Evolutionary conservation across 768 basidiomycete genomes (phyloP), one percentile per base, ranked within the genome.

Genomic region (Tricholomella constricta): DNA sequence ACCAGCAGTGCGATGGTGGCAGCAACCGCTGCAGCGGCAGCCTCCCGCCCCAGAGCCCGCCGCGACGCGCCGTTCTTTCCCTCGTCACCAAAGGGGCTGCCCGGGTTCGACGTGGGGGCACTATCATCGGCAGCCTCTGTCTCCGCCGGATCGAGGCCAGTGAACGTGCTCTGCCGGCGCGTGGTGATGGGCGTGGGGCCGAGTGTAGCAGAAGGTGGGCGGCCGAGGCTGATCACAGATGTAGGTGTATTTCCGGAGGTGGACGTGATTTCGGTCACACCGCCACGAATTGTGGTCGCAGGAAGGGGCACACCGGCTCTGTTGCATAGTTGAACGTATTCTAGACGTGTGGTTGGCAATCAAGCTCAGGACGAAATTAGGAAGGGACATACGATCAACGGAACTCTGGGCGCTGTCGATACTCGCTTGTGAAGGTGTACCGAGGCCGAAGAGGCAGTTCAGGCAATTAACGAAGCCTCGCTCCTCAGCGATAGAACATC

Each of bases 261-360:
- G 11, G 48, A 43, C 1, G 51, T 53, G 22, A 54, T 17, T 36
- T 12, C 43, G 5, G 51, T 45, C 4, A 48, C 32, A 20, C 20
- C 52, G 6, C 58, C 58, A 8, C 47, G 41, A 26, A 60, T 23
- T 6, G 58, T 57, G 6, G 58, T 60, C 3, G 31, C 52, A 23
- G 58, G 58, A 6, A 60, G 46, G 20, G 19, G 2, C 23, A 54
- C 52, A 15, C 58, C 58, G 23, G 45, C 55, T 15, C 14, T 12
- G 3, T 50, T 34, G 14, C 58, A 60, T 31, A 43, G 9, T 15
- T 27, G 8, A 25, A 60, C 31, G 31, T 32, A 32, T 32, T 32
- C 31, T 45, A 22, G n/a, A n/a, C 14, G 31, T 32, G 9, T 32
- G 23, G 41, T 42, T 6, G 22, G 6, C 20, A 41, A 23, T 23